Percentiles rank a stretch among this genome's conserved stretches.
These are phyloP conservation scores for Hemileia vastatrix DNA, from an alignment of 1,284 basidiomycete genomes.

Conservation along the genomic window DNA sequence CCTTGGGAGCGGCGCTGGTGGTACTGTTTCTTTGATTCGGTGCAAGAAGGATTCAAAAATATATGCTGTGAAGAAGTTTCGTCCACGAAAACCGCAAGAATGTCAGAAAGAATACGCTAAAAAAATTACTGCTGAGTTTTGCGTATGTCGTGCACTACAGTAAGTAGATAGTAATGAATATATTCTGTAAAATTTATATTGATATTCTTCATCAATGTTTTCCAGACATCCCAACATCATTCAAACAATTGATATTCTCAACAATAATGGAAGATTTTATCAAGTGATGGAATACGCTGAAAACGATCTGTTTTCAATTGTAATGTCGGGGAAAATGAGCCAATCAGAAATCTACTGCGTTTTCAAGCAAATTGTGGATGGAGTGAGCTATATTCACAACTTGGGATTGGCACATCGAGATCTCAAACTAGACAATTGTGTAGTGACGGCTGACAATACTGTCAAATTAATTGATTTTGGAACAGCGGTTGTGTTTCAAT, in stretches of 20 bases:
- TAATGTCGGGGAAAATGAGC: slow-evolving; percentile 99
- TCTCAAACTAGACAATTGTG: slow-evolving; percentile 98
- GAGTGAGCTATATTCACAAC: slow-evolving; percentile 93
- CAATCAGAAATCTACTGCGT: slow-evolving; percentile 98
- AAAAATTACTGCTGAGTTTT: slow-evolving; percentile 98
- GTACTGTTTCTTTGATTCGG: slow-evolving; percentile 93
- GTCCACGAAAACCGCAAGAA: slow-evolving; percentile 76
- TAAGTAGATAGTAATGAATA: background rate
- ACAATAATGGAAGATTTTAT: slow-evolving; percentile 94
- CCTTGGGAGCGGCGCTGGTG: slow-evolving; percentile 90
- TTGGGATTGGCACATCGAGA: slow-evolving; percentile 97
- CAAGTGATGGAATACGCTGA: slow-evolving; percentile 99
- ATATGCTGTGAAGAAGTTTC: slow-evolving; percentile 96
- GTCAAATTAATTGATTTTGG: slow-evolving; percentile 99
- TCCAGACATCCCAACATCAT: slow-evolving; percentile 92
- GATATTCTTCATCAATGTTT: background rate
- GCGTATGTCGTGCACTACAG: slow-evolving; percentile 44
- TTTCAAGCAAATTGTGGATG: slow-evolving; percentile 95
- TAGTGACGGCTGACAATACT: slow-evolving; percentile 86
- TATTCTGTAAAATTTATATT: slow-evolving; percentile 47
- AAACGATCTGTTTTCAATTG: slow-evolving; percentile 94
- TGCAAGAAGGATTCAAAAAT: slow-evolving; percentile 56
- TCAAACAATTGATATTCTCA: slow-evolving; percentile 95
- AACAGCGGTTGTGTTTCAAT: slow-evolving; percentile 97
- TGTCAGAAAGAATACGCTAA: slow-evolving; percentile 95